Evolutionary conservation across 768 basidiomycete species (phyloP).

Genomic region (Sarcomyxa edulis): DNA sequence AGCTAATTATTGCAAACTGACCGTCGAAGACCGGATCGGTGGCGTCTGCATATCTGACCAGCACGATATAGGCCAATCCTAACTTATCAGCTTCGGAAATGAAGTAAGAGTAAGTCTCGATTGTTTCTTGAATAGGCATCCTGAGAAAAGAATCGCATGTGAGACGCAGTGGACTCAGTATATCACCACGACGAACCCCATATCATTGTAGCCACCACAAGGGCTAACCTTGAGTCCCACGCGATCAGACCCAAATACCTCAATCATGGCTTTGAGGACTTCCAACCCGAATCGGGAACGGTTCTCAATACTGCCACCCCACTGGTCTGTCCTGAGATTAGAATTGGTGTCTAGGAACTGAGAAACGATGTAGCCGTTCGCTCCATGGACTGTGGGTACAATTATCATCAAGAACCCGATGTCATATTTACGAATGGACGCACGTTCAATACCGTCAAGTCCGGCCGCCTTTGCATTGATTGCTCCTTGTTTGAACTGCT

Average conservation of each 20-base stretch:
- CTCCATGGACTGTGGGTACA: slow-evolving; percentile 30
- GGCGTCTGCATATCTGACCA: too few relatives aligned
- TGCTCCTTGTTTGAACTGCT: slow-evolving; percentile 37
- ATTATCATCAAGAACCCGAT: neutral
- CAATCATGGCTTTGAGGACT: slow-evolving; percentile 34
- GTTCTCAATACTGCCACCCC: slow-evolving; percentile 56
- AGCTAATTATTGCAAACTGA: too few relatives aligned
- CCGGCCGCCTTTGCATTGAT: slow-evolving; percentile 45
- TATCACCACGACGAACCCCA: too few relatives aligned
- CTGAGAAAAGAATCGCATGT: too few relatives aligned
- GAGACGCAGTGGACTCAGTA: too few relatives aligned
- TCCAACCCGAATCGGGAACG: slow-evolving; percentile 51
- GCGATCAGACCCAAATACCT: slow-evolving; percentile 35
- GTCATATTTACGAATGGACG: slow-evolving; percentile 3
- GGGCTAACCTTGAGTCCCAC: slow-evolving; percentile 42
- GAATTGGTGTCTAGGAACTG: slow-evolving; percentile 46
- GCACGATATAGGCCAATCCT: too few relatives aligned
- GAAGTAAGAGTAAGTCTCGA: too few relatives aligned
- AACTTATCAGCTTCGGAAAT: too few relatives aligned
- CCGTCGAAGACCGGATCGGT: too few relatives aligned
- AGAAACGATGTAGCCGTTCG: slow-evolving; percentile 37
- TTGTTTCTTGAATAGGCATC: too few relatives aligned
- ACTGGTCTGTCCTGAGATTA: slow-evolving; percentile 53
- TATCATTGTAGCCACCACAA: too few relatives aligned
- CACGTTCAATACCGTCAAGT: slow-evolving; percentile 51